Base-by-base conservation (phyloP, 2,329 filamentous ascomycete species). In the Epichloe amarillans region DNA sequence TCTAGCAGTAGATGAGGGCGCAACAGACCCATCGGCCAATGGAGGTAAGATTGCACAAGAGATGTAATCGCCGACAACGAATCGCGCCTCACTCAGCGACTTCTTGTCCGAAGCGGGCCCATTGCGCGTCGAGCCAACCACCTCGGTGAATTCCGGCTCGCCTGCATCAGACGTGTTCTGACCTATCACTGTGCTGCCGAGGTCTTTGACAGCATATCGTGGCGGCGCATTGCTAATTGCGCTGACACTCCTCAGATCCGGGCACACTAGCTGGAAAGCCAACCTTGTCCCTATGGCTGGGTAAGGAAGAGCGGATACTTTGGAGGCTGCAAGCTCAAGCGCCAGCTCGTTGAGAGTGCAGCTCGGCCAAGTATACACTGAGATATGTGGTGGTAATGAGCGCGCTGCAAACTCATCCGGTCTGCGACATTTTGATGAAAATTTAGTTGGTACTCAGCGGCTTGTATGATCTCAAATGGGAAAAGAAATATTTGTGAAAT, bases 61-160 rank as follows among this genome's bases (percentile, higher is more conserved):
- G 40, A 97, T 75, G 62, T 86, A 95, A 66, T 97, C 91, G 0
- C 91, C 91, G 55, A 93, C 84, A 11, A 95, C 84, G 61, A 95
- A 95, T 21, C 84, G 79, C 36, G 79, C 82, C 50, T 94, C 87
- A 38, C 74, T 74, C 35, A 97, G 69, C 8, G 86, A 90, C 69
- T 84, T 91, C 69, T 84, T 91, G 30, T 82, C 74, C 11, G 80
- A 76, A 30, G 87, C 82, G 5, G 77, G 77, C 36, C 73, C 73
- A 63, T 63, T 55, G 60, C 58, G 56, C 56, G 59, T 54, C 60
- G 63, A 52, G 59, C 60, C 54, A 7, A 57, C 60, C 43, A 60
- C 63, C 45, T 67, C 64, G 6, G 64, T 66, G 15, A 69, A 64
- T 49, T 69, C 69, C 4, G 66, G 64, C 23, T 69, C 60, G 47